phyloP scores from a whole-genome alignment of 179 eudicot genomes.

The Kewa caespitosa region DNA sequence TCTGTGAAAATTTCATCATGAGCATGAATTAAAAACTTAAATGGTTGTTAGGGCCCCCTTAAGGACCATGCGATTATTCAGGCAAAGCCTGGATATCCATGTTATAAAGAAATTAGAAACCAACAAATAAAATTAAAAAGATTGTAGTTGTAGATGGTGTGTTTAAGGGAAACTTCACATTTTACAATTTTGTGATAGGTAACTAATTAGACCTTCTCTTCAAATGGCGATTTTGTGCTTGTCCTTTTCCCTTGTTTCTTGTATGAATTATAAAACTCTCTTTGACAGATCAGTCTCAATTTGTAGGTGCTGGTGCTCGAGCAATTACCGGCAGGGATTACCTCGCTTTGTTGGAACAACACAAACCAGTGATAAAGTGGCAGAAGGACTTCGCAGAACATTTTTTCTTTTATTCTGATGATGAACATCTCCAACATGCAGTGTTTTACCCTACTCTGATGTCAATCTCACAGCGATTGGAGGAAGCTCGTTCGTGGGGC shows the following conservation, averaged over 20 bases:
- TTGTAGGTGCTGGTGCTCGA: constrained; percentile 66
- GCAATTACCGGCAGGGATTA: constrained; percentile 83
- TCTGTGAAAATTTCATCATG: not conserved
- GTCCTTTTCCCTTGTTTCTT: constrained; percentile 15
- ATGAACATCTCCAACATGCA: constrained; percentile 56
- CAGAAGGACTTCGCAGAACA: constrained; percentile 77
- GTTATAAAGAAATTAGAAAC: not conserved
- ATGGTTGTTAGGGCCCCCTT: no score
- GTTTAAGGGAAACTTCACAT: no score
- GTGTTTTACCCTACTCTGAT: constrained; percentile 80
- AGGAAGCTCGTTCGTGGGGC: constrained; percentile 89
- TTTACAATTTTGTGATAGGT: no score
- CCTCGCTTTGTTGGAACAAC: constrained; percentile 62
- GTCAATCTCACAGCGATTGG: constrained; percentile 71
- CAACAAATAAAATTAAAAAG: no score
- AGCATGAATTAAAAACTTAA: no score
- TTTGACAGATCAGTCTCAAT: constrained; percentile 9
- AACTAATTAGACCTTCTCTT: not conserved
- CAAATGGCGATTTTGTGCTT: no score
- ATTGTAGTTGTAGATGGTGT: no score
- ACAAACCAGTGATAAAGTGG: constrained; percentile 72
- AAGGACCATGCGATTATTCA: no score
- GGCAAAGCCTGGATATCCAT: not conserved
- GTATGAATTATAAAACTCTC: constrained; percentile 20
- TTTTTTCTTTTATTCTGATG: constrained; percentile 65